Evolutionary conservation across 352 stramenopile genomes (phyloP).

Genomic region (Pythium pyrilobum): DNA sequence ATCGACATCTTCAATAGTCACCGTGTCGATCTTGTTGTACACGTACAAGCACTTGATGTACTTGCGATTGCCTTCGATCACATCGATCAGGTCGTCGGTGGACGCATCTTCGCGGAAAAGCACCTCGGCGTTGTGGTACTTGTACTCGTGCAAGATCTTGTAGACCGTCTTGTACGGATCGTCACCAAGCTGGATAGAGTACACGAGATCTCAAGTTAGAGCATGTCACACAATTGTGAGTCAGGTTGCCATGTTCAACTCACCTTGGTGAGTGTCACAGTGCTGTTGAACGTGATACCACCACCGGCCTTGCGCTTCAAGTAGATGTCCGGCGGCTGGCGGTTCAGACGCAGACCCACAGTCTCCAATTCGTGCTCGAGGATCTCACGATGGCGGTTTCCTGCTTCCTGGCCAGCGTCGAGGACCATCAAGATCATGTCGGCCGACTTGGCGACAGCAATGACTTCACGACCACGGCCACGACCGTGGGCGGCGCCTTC

Average conservation of each 20-base stretch:
- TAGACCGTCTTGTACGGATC: constrained; percentile 87
- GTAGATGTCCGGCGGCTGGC: constrained; percentile 95
- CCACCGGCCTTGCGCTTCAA: constrained; percentile 93
- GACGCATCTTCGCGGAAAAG: constrained; percentile 96
- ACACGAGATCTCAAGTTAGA: neutral
- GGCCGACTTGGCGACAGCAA: constrained; percentile 97
- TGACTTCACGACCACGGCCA: constrained; percentile 97
- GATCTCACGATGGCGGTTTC: constrained; percentile 95
- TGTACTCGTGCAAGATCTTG: constrained; percentile 95
- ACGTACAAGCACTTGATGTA: constrained; percentile 99
- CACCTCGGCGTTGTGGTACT: constrained; percentile 97
- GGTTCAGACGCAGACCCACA: constrained; percentile 97
- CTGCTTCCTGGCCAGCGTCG: constrained; percentile 97
- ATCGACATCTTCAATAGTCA: constrained; percentile 99
- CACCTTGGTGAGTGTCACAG: constrained; percentile 93
- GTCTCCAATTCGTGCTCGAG: constrained; percentile 98
- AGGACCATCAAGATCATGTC: constrained; percentile 99
- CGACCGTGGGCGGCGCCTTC: constrained; percentile 98
- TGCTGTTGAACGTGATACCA: constrained; percentile 95
- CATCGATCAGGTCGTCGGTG: constrained; percentile 98
- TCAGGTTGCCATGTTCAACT: neutral
- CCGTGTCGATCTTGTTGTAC: constrained; percentile 99
- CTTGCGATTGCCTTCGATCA: constrained; percentile 98
- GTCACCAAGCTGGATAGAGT: constrained; percentile 57
- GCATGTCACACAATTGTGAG: neutral